A percentile compares a stretch with the other conserved stretches of the same genome.
Evolutionary conservation across 2,329 filamentous ascomycete species (phyloP).

Genomic region (Ophiostoma fasciatum): DNA sequence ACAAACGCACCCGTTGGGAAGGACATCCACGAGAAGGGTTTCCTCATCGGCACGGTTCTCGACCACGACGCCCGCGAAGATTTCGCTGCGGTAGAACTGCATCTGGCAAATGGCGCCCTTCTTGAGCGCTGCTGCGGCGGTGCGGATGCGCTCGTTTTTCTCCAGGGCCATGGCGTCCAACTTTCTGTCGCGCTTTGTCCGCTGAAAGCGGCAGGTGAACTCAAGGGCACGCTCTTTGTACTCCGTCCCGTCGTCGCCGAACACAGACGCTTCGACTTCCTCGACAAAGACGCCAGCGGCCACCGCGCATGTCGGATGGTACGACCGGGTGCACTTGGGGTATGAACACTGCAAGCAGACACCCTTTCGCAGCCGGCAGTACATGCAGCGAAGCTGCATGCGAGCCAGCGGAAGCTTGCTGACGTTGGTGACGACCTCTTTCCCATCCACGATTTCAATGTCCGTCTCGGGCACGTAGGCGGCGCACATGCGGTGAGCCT

Average conservation of each 20-base stretch:
- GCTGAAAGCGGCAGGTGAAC: conserved; percentile 88
- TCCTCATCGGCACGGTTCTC: conserved; percentile 69
- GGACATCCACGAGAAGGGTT: conserved; percentile 62
- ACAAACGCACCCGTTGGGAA: conserved; percentile 62
- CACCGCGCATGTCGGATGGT: conserved; percentile 88
- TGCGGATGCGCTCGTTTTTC: conserved; percentile 49
- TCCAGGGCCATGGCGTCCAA: conserved; percentile 55
- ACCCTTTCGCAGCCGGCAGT: conserved; percentile 87
- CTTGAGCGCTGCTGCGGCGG: conserved; percentile 53
- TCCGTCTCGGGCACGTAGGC: conserved; percentile 86
- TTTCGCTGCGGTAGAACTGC: conserved; percentile 70
- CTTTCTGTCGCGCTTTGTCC: conserved; percentile 71
- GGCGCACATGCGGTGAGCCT: conserved; percentile 79
- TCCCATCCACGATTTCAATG: conserved; percentile 55
- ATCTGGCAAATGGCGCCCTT: conserved; percentile 71
- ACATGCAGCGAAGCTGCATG: conserved; percentile 83
- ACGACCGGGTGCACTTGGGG: conserved; percentile 84
- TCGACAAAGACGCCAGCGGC: conserved; percentile 88
- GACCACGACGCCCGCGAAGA: conserved; percentile 78
- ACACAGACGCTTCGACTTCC: conserved; percentile 70
- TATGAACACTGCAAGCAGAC: conserved; percentile 94
- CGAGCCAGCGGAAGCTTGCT: conserved; percentile 74
- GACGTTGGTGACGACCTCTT: conserved; percentile 64
- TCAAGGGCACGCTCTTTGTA: conserved; percentile 87
- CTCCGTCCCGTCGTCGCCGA: conserved; percentile 78